A percentile compares a stretch with the other conserved stretches of the same genome.
Conservation (phyloP, 805 yeast species). For the Saccharomycopsis fermentans region DNA sequence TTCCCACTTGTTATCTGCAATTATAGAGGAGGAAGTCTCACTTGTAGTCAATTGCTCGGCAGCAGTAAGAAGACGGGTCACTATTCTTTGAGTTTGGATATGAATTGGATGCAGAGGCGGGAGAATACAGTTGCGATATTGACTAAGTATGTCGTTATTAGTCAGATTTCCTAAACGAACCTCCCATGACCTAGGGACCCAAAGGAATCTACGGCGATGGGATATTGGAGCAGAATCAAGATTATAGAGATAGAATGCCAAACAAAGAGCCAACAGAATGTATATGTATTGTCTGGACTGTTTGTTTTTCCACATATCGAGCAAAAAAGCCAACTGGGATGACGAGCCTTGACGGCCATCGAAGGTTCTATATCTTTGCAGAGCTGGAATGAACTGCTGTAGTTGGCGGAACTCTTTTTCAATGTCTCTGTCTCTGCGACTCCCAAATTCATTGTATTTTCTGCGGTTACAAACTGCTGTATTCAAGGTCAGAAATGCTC, state of each 20-base stretch:
- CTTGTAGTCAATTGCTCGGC: slow-evolving; percentile 33
- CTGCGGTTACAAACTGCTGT: not conserved
- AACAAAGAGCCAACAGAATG: not conserved
- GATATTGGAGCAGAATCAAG: slow-evolving; percentile 78
- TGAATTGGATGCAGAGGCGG: slow-evolving; percentile 57
- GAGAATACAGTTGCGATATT: slow-evolving; percentile 43
- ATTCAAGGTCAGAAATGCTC: not conserved
- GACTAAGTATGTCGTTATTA: slow-evolving; percentile 48
- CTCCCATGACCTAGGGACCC: slow-evolving; percentile 62
- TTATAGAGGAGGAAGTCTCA: slow-evolving; percentile 20
- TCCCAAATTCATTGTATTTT: not conserved
- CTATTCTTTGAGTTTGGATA: slow-evolving; percentile 44
- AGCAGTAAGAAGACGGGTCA: slow-evolving; percentile 52
- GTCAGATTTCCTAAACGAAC: slow-evolving; percentile 49
- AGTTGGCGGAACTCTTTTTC: not conserved
- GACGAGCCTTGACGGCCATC: not conserved
- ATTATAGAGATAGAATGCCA: slow-evolving; percentile 21
- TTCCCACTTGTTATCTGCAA: slow-evolving; percentile 49
- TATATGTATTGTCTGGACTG: not conserved
- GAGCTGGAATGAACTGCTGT: not conserved
- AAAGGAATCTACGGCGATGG: slow-evolving; percentile 57
- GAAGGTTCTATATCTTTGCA: not conserved
- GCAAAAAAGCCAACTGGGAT: not conserved
- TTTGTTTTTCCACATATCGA: not conserved
- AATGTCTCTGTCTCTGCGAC: not conserved